Percentiles rank a stretch among this genome's conserved stretches.
Conservation (phyloP, 2,329 filamentous ascomycete species). For the Ophiostoma sp. region DNA sequence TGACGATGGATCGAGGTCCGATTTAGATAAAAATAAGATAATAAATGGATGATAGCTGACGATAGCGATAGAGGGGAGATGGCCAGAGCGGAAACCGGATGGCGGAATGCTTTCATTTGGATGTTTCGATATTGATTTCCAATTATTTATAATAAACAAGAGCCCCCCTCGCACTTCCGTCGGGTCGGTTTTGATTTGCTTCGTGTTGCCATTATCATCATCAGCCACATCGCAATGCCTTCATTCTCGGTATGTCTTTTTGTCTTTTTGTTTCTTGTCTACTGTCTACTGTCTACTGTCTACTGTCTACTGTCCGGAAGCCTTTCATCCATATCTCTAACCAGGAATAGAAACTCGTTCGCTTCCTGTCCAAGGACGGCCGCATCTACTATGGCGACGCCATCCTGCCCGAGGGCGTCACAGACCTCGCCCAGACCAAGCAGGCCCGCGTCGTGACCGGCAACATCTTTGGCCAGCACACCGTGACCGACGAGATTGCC, state of each 20-base stretch:
- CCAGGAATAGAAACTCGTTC: slow-evolving; percentile 57
- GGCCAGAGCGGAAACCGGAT: slow-evolving; percentile 1
- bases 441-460: slow-evolving; percentile 60
- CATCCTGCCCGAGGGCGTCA: slow-evolving; percentile 56
- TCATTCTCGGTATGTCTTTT: slow-evolving; percentile 42
- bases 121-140: no score
- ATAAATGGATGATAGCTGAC: background rate
- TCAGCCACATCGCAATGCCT: slow-evolving; percentile 32
- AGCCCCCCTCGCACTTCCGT: background rate
- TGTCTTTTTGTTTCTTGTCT: slow-evolving; percentile 32
- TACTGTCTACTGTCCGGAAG: no score
- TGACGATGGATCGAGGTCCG: background rate
- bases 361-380: slow-evolving; percentile 68
- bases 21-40: background rate
- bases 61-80: background rate
- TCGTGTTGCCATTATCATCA: background rate
- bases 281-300: no score
- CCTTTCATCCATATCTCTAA: background rate
- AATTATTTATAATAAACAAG: background rate
- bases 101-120: background rate
- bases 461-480: slow-evolving; percentile 60
- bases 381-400: slow-evolving; percentile 69
- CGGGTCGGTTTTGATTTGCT: background rate
- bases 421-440: slow-evolving; percentile 55
- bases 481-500: slow-evolving; percentile 57